Conservation (phyloP, 140 eudicot genomes). For the Flaveria floridana region DNA sequence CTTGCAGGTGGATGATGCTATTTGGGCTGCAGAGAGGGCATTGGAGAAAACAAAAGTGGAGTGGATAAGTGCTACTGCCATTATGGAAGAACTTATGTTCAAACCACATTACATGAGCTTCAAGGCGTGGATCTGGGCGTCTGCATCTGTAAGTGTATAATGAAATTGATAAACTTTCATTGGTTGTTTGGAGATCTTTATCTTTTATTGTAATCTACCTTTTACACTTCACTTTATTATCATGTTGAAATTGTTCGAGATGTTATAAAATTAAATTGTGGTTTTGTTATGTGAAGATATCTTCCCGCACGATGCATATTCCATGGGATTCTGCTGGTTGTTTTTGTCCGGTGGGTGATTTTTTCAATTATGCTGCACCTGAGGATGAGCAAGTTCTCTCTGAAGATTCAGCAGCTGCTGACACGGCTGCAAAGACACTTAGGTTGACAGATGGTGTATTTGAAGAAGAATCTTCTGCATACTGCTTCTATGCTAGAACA, state of each 20-base stretch:
- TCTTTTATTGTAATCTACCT: background rate
- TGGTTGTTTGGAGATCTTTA: conserved; percentile 1
- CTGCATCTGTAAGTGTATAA: conserved; percentile 72
- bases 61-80: conserved; percentile 52
- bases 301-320: conserved; percentile 92
- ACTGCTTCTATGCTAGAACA: conserved; percentile 75
- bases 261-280: conserved; percentile 2
- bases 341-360: conserved; percentile 94
- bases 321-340: conserved; percentile 97
- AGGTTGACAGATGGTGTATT: conserved; percentile 83
- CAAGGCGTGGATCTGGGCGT: conserved; percentile 96
- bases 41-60: conserved; percentile 50
- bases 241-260: conserved; percentile 17
- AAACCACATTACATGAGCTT: conserved; percentile 59
- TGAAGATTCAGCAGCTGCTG: conserved; percentile 28
- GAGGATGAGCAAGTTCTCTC: conserved; percentile 49
- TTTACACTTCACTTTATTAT: background rate
- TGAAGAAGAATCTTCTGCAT: conserved; percentile 51
- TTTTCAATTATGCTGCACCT: conserved; percentile 88
- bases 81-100: conserved; percentile 60
- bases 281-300: conserved; percentile 52
- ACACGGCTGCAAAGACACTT: conserved; percentile 31
- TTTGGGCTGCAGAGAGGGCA: conserved; percentile 82
- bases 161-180: background rate
- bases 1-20: conserved; percentile 81